These are phyloP conservation scores for Epichloe bromicola DNA, from an alignment of 2,329 filamentous ascomycete species.

Conservation along the genomic window DNA sequence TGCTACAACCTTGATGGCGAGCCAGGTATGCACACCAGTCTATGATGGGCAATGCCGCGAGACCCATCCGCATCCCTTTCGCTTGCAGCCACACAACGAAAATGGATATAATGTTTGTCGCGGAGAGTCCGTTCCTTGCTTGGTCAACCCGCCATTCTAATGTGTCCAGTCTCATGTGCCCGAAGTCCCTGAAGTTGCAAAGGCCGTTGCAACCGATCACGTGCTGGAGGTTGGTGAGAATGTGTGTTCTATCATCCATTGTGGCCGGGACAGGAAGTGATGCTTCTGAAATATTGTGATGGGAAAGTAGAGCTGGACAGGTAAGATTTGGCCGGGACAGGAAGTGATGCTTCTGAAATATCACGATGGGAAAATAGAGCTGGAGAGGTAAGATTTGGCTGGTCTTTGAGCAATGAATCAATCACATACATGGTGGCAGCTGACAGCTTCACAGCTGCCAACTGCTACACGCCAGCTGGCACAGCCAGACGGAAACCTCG, in stretches of 20 bases:
- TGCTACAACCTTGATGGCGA: not conserved
- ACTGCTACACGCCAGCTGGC: conserved; percentile 1
- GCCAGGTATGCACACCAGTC: conserved; percentile 1
- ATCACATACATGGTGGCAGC: too few species aligned
- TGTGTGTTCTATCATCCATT: conserved; percentile 10
- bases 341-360: not conserved
- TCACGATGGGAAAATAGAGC: not conserved
- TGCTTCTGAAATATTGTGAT: not conserved
- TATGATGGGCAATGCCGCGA: not conserved
- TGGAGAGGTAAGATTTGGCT: not conserved
- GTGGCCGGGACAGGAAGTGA: not conserved
- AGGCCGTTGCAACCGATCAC: conserved; percentile 13
- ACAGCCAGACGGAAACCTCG: not conserved
- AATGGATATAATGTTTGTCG: conserved; percentile 11
- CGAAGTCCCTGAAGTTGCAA: conserved; percentile 11
- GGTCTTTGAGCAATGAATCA: not conserved
- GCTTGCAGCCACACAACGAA: conserved; percentile 17
- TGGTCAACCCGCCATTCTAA: conserved; percentile 11
- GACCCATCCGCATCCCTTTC: not conserved
- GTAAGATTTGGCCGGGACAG: not conserved
- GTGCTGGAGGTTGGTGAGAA: conserved; percentile 11
- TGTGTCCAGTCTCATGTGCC: conserved; percentile 12
- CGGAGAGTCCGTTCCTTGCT: conserved; percentile 5
- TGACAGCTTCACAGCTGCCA: too few species aligned
- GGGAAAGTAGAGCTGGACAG: not conserved